phyloP scores from a whole-genome alignment of 345 rosid genomes.

The Lepidium africanum region DNA sequence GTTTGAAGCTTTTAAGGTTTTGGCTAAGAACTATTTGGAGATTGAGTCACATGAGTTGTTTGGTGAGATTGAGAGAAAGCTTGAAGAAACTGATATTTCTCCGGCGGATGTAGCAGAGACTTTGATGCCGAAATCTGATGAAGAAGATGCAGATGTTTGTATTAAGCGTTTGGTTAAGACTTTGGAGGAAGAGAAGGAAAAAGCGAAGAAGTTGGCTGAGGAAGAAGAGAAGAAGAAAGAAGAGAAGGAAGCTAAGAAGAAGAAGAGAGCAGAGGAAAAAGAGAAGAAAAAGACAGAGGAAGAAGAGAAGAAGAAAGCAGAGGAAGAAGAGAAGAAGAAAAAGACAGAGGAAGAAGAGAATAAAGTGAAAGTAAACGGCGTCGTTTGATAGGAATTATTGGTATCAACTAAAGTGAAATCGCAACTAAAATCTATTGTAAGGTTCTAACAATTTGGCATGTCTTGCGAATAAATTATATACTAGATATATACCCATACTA shows the following conservation, averaged over 20 bases:
- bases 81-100: constrained; percentile 19
- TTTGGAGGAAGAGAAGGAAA: constrained; percentile 27
- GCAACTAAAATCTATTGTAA: no score
- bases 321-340: background rate
- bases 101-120: constrained; percentile 48
- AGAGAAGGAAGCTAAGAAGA: background rate
- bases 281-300: background rate
- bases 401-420: background rate
- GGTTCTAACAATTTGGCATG: no score
- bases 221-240: constrained; percentile 21
- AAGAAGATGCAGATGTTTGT: constrained; percentile 27
- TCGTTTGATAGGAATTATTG: background rate
- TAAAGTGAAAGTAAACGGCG: background rate
- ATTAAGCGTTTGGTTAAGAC: constrained; percentile 29
- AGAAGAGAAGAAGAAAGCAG: background rate
- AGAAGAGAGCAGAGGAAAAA: background rate
- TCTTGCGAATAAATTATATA: no score
- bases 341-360: background rate
- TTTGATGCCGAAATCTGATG: constrained; percentile 35
- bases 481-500: no score
- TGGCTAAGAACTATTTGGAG: constrained; percentile 38
- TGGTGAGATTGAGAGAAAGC: constrained; percentile 12
- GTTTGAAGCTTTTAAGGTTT: constrained; percentile 39
- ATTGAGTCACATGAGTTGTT: constrained; percentile 26
- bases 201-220: background rate